Evolutionary conservation across 495 filamentous ascomycete species (phyloP), one percentile per base, ranked within the genome.

Genomic region (Articulospora tetracladia): DNA sequence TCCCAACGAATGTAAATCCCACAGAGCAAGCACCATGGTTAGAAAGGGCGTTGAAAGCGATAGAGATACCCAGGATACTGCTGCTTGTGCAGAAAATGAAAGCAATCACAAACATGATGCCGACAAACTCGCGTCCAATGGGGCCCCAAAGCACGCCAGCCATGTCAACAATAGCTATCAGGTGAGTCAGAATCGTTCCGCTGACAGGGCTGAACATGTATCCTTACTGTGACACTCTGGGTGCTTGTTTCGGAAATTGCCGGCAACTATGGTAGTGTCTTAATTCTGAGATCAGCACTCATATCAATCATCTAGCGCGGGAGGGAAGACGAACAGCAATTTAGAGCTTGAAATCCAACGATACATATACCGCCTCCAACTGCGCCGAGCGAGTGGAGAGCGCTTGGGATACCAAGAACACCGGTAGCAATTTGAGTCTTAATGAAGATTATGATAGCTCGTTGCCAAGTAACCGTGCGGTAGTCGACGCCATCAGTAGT

Each of bases 381-480:
- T 25, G 73, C 75, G 1, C 73, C 75, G 1, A 77, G 66, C 24
- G 59, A 58, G 44, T 65, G 70, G 71, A 77, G 70, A 26, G 75
- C 72, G 10, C 67, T 41, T 19, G 57, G 57, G 11, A 70, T 66
- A 56, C 63, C 62, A 28, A 70, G 58, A 30, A 69, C 67, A 19
- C 72, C 70, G 1, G 74, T 78, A 17, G 78, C 77, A 50, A 82
- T 79, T 54, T 76, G 24, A 49, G 55, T 55, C 59, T 83, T 83
- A 8, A 81, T 62, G 57, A 83, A 83, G 62, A 85, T 83, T 1
- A 82, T 70, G 12, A 76, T 65, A 2, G 80, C 78, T 4, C 74
- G 70, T 17, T 73, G 68, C 81, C 81, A 83, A 62, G 73, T 73
- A 20, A 83, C 80, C 17, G 76, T 80, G 8, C 81, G 74, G 61